These are phyloP conservation scores for Ormosia semicastrata DNA, from an alignment of 306 rosid species.

Conservation along the genomic window DNA sequence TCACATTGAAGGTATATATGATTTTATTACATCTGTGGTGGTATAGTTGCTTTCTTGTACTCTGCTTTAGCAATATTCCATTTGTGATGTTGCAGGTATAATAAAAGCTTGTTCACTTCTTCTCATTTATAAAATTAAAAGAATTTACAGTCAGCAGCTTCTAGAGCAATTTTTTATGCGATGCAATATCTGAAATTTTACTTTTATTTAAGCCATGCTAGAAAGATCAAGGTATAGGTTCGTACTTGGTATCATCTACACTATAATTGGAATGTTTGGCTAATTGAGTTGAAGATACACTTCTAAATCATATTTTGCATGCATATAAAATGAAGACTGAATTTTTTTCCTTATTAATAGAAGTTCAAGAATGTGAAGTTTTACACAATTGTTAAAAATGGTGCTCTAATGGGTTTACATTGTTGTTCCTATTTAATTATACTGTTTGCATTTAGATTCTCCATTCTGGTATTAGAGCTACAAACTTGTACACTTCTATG, in stretches of 20 bases:
- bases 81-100: background rate
- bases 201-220: background rate
- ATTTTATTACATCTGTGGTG: background rate
- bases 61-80: background rate
- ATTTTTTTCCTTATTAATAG: background rate
- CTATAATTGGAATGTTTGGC: background rate
- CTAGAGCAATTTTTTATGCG: background rate
- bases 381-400: background rate
- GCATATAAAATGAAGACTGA: background rate
- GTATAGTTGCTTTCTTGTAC: background rate
- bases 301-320: background rate
- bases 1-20: slow-evolving; percentile 58
- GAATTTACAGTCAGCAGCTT: background rate
- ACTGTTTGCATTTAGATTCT: background rate
- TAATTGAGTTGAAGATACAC: background rate
- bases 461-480: background rate
- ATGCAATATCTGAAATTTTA: background rate
- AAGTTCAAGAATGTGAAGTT: background rate
- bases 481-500: background rate
- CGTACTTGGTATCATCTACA: background rate
- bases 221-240: background rate
- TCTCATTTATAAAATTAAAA: background rate
- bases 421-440: background rate
- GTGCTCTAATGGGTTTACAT: background rate
- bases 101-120: background rate